A percentile compares a stretch with the other conserved stretches of the same genome.
Evolutionary conservation across 2,329 filamentous ascomycete species (phyloP).

Genomic region (Fonsecaea pugnacius): DNA sequence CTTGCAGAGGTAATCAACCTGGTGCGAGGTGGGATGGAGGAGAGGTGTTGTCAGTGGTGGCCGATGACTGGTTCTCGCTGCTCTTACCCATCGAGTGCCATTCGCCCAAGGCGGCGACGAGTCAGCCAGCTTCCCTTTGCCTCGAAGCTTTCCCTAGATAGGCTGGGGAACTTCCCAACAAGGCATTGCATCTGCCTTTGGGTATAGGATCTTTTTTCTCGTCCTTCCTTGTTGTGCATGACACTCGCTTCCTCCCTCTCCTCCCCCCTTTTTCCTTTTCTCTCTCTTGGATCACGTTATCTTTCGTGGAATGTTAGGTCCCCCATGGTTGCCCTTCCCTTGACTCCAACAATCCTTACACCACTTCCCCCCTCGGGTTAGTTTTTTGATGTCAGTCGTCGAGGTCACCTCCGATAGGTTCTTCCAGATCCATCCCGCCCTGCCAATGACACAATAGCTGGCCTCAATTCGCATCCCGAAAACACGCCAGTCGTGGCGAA

Average conservation of each 20-base stretch:
- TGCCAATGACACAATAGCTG: constrained; percentile 18
- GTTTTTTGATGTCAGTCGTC: constrained; percentile 1
- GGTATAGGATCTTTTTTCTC: not conserved
- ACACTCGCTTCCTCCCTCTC: not conserved
- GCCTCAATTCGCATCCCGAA: constrained; percentile 9
- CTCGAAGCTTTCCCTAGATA: not conserved
- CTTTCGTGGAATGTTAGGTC: not conserved
- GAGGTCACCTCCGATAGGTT: constrained; percentile 12
- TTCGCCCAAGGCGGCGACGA: not conserved
- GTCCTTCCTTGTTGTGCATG: not conserved
- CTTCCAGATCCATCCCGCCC: constrained; percentile 13
- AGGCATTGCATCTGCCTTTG: constrained; percentile 6
- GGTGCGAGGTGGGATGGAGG: not conserved
- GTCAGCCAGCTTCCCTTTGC: not conserved
- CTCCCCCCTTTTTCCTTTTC: not conserved
- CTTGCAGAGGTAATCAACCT: constrained; percentile 1
- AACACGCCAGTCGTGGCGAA: constrained; percentile 13
- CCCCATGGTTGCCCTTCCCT: not conserved
- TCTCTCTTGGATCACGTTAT: not conserved
- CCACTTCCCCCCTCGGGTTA: constrained; percentile 16
- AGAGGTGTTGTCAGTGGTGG: not conserved
- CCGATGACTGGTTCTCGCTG: not conserved
- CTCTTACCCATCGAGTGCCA: not conserved
- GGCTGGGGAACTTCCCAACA: constrained; percentile 4
- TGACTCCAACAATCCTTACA: constrained; percentile 1